Conservation (phyloP, 192 early-diverging fungal species). For the Dissophora ornata region DNA sequence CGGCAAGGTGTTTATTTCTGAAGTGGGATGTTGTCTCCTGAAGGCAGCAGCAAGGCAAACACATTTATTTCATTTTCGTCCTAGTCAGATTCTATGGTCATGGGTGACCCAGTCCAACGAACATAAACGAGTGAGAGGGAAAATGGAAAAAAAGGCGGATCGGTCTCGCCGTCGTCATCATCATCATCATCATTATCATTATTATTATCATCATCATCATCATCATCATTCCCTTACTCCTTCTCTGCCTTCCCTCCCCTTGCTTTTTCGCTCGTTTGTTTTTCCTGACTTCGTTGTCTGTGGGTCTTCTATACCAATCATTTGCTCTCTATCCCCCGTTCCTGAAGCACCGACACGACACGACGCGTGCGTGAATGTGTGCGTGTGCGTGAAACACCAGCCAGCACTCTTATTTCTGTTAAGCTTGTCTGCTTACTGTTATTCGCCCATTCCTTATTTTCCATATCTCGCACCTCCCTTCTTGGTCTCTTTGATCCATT, state of each 20-base stretch:
- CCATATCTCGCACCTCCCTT: neutral
- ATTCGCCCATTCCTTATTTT: neutral
- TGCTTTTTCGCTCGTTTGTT: neutral
- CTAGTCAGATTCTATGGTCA: neutral
- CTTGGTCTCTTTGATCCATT: too few relatives aligned
- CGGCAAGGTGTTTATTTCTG: too few relatives aligned
- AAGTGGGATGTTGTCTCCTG: too few relatives aligned
- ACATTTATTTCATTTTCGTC: neutral
- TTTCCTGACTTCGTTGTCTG: neutral
- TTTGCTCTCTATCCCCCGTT: too few relatives aligned
- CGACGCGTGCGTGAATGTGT: too few relatives aligned
- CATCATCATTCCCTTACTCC: conserved; percentile 8
- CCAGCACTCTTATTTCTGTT: conserved; percentile 5
- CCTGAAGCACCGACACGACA: too few relatives aligned
- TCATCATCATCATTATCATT: conserved; percentile 9
- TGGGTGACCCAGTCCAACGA: conserved; percentile 22
- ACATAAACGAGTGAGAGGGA: too few relatives aligned
- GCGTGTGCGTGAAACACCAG: conserved; percentile 27
- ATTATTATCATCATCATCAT: conserved; percentile 7
- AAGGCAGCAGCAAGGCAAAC: too few relatives aligned
- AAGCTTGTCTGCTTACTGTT: neutral
- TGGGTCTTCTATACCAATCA: too few relatives aligned
- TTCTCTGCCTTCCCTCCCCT: neutral
- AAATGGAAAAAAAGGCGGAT: conserved; percentile 10
- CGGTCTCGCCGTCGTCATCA: neutral